These are phyloP conservation scores for Kuraishia ogatae DNA, from an alignment of 805 yeast genomes.

Conservation along the genomic window DNA sequence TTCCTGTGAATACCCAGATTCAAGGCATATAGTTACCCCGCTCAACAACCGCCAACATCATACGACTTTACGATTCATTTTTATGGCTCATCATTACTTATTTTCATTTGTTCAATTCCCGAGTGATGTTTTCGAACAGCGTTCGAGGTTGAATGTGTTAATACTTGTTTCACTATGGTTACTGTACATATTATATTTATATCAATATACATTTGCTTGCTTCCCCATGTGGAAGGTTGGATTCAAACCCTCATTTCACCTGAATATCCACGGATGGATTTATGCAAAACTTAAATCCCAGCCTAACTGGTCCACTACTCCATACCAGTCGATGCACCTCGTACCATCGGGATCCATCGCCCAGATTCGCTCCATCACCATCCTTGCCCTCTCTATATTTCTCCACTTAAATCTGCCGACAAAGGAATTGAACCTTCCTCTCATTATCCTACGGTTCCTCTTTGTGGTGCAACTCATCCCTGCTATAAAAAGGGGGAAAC, in stretches of 20 bases:
- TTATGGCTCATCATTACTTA: background rate
- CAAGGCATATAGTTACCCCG: background rate
- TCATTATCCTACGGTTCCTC: conserved; percentile 45
- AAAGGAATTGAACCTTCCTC: conserved; percentile 42
- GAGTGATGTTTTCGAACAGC: too few species aligned
- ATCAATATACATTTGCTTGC: background rate
- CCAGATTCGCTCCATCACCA: conserved; percentile 42
- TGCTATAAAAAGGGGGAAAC: conserved; percentile 72
- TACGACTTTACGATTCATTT: background rate
- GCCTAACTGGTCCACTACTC: conserved; percentile 52
- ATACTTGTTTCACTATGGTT: background rate
- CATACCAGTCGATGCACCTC: conserved; percentile 65
- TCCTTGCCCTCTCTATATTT: conserved; percentile 40
- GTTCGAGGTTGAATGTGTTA: too few species aligned
- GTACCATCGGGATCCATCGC: conserved; percentile 40
- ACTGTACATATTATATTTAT: conserved; percentile 1
- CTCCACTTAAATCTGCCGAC: conserved; percentile 60
- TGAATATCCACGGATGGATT: background rate
- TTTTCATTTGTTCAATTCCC: background rate
- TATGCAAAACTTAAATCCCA: conserved; percentile 79
- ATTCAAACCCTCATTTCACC: too few species aligned
- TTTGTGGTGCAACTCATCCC: conserved; percentile 56
- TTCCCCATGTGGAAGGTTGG: background rate
- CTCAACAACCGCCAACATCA: background rate
- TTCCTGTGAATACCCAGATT: conserved; percentile 4